Percentiles rank a stretch among this genome's conserved stretches.
Conservation (phyloP, 176 grass and related monocot species). For the Triticum monococcum region DNA sequence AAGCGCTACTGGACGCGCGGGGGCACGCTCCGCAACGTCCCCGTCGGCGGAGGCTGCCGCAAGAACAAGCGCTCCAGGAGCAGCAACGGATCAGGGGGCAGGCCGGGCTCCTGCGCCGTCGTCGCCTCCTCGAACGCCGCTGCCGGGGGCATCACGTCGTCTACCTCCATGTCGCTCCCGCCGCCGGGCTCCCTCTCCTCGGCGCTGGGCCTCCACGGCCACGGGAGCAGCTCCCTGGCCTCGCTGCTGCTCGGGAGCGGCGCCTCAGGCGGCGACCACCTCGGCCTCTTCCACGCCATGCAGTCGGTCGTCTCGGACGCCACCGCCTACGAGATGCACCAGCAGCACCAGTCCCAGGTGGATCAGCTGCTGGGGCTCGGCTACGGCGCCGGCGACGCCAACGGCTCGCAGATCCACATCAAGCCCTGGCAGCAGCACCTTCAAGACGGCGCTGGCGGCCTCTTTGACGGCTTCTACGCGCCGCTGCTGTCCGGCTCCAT, state of each 20-base stretch:
- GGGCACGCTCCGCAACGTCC: slow-evolving; percentile 93
- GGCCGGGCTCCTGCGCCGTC: neutral
- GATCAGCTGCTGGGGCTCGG: slow-evolving; percentile 48
- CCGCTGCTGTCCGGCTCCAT: slow-evolving; percentile 49
- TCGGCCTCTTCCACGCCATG: slow-evolving; percentile 62
- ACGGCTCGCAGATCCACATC: slow-evolving; percentile 39
- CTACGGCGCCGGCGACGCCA: neutral
- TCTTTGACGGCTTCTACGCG: slow-evolving; percentile 44
- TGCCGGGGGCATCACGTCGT: neutral
- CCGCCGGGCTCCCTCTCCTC: slow-evolving; percentile 29
- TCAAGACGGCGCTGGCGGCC: neutral
- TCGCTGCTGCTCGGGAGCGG: slow-evolving; percentile 42
- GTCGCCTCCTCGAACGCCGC: neutral
- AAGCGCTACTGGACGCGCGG: slow-evolving; percentile 99
- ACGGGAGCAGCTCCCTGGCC: slow-evolving; percentile 30
- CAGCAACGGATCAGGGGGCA: slow-evolving; percentile 5
- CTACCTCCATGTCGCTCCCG: neutral
- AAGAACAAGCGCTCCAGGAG: slow-evolving; percentile 87
- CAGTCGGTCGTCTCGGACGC: slow-evolving; percentile 47
- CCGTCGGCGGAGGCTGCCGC: slow-evolving; percentile 91
- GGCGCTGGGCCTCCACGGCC: slow-evolving; percentile 30
- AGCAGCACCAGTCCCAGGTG: slow-evolving; percentile 39
- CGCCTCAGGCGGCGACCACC: slow-evolving; percentile 26
- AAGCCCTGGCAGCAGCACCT: slow-evolving; percentile 43
- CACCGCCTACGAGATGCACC: slow-evolving; percentile 47